Evolutionary conservation across 2,329 filamentous ascomycete genomes (phyloP).

Genomic region (Seiridium cupressi): DNA sequence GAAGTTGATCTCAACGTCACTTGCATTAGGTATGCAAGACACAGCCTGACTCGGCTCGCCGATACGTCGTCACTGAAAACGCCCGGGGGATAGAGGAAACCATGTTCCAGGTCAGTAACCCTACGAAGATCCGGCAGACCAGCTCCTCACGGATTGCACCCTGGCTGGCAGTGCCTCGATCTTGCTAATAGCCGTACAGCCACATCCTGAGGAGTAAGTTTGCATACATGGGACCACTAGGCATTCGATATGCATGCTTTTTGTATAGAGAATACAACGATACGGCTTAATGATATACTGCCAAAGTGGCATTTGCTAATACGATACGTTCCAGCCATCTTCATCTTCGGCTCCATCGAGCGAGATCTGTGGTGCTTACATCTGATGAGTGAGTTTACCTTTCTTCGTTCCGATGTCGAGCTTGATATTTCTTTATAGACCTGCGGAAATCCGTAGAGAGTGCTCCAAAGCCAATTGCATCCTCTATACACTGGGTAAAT

Average conservation of each 20-base stretch:
- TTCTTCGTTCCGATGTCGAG: neutral
- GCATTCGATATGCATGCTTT: neutral
- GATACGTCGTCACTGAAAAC: no score
- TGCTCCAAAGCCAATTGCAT: no score
- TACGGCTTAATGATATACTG: no score
- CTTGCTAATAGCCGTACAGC: constrained; percentile 15
- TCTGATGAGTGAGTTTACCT: constrained; percentile 60
- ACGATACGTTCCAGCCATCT: constrained; percentile 67
- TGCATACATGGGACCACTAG: neutral
- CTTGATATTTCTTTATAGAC: neutral
- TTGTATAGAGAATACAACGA: no score
- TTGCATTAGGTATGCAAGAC: no score
- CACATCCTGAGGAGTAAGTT: constrained; percentile 26
- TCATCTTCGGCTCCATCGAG: constrained; percentile 78
- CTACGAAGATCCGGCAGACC: neutral
- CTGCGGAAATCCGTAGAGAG: no score
- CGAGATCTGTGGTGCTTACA: constrained; percentile 79
- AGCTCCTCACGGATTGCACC: no score
- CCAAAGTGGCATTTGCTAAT: neutral
- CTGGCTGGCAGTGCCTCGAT: no score
- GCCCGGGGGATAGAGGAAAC: neutral
- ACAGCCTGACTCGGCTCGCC: no score
- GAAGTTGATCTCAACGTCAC: no score
- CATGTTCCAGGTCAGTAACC: constrained; percentile 23
- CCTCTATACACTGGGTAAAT: no score